phyloP scores from a whole-genome alignment of 345 rosid species.

The Gossypium longicalyx region DNA sequence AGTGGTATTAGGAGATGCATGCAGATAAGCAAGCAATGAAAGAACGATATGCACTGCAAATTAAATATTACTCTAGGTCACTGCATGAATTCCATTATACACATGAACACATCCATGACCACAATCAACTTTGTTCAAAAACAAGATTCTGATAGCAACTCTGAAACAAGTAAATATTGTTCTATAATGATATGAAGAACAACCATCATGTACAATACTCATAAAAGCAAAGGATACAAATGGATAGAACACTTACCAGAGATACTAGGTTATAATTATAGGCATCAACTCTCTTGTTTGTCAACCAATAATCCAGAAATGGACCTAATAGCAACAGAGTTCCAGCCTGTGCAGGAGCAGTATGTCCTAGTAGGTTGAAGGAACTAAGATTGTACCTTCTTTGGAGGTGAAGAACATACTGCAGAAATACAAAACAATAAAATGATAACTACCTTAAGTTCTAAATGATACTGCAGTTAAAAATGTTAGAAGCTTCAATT shows the following conservation, averaged over 20 bases:
- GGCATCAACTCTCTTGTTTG: slow-evolving; percentile 63
- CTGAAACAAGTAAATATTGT: not conserved
- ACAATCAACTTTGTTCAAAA: not conserved
- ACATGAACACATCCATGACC: not conserved
- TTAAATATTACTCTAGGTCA: not conserved
- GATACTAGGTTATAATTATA: slow-evolving; percentile 53
- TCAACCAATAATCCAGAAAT: slow-evolving; percentile 88
- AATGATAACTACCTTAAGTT: not conserved
- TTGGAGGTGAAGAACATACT: slow-evolving; percentile 95
- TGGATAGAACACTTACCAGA: slow-evolving; percentile 43
- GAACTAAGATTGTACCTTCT: slow-evolving; percentile 79
- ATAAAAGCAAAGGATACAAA: not conserved
- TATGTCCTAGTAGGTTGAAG: slow-evolving; percentile 88
- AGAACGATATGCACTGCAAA: not conserved
- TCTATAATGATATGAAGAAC: not conserved
- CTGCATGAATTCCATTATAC: not conserved
- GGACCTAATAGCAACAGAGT: slow-evolving; percentile 78
- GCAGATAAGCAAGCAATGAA: not conserved
- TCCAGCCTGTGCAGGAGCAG: slow-evolving; percentile 96
- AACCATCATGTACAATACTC: not conserved
- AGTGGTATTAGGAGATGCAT: not conserved
- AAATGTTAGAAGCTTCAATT: not conserved
- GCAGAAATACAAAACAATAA: slow-evolving; percentile 24
- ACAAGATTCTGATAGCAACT: not conserved
- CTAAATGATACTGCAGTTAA: not conserved